Evolutionary conservation across 805 yeast genomes (phyloP), one percentile per base, ranked within the genome.

Genomic region (Metschnikowia lunata): DNA sequence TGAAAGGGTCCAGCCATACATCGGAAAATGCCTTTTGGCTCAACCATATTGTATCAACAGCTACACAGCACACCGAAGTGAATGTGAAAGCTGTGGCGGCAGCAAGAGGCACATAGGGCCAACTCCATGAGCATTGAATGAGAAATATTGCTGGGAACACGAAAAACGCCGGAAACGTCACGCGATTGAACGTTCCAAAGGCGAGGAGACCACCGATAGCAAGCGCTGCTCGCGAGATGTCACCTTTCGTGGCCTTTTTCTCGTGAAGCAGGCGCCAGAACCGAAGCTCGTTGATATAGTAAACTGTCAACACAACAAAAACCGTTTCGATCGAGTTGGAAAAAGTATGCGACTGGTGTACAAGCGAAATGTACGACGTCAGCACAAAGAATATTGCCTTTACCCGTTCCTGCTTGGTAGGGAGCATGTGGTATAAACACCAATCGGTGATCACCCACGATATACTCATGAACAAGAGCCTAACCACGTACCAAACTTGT

Each of bases 291-390:
- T 67, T 74, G 33, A 84, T 71, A 28, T 82, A 60, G 46, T 74
- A 76, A 7, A 85, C 56, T 12, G 72, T 59, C 52, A 76, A 59
- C 15, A 83, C 52, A 8, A 85, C 66, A 34, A 84, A 59, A 43
- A 66, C 61, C 32, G 86, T 84, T 60, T 93, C 99, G 1, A 87
- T 57, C 18, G 89, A 78, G 59, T 93, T 93, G n/a, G 96, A 86
- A 55, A 93, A 86, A 0, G 95, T 81, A 59, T 89, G 97, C 0
- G 87, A 72, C 59, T 93, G 98, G 55, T 82, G 82, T 0, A 83
- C 79, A 69, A 88, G 72, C 0, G 95, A 82, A 29, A 88, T 74
- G 57, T 86, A 91, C 6, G 80, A 74, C 1, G 81, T 71, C 64
- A 69, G 74, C n/a, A 67, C 63, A 50, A 78, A 76, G 42, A 74